These are phyloP conservation scores for Colletotrichum siamense DNA, from an alignment of 2,329 filamentous ascomycete genomes.

Conservation along the genomic window DNA sequence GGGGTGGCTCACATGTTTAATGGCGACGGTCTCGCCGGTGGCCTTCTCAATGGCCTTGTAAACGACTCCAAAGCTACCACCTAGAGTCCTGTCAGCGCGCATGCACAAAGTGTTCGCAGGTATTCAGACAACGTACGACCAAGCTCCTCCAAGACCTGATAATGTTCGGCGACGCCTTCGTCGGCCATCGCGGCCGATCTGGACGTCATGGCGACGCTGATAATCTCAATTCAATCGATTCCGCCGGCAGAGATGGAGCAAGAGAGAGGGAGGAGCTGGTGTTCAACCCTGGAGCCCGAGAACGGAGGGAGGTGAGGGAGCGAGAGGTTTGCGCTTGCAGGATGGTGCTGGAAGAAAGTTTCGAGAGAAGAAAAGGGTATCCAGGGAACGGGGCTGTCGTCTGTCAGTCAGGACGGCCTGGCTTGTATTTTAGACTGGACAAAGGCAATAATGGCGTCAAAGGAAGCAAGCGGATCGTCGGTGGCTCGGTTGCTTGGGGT, in stretches of 20 bases:
- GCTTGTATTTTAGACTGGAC: constrained; percentile 17
- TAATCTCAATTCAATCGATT: background rate
- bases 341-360: constrained; percentile 11
- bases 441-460: constrained; percentile 4
- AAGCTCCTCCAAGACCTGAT: constrained; percentile 94
- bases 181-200: constrained; percentile 51
- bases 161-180: constrained; percentile 80
- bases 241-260: constrained; percentile 4
- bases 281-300: constrained; percentile 14
- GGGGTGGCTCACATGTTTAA: constrained; percentile 82
- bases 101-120: background rate
- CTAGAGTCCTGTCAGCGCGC: constrained; percentile 47
- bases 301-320: constrained; percentile 13
- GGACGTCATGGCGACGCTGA: constrained; percentile 14
- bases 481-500: constrained; percentile 8
- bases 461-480: constrained; percentile 18
- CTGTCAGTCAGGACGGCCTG: constrained; percentile 23
- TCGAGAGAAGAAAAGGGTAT: constrained; percentile 22
- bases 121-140: constrained; percentile 71
- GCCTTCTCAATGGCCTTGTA: constrained; percentile 94
- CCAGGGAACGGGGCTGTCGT: constrained; percentile 19
- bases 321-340: background rate
- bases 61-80: constrained; percentile 94
- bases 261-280: constrained; percentile 18
- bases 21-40: constrained; percentile 92